These are phyloP conservation scores for Tylopilus sp. DNA, from an alignment of 1,284 basidiomycete species.

Conservation along the genomic window DNA sequence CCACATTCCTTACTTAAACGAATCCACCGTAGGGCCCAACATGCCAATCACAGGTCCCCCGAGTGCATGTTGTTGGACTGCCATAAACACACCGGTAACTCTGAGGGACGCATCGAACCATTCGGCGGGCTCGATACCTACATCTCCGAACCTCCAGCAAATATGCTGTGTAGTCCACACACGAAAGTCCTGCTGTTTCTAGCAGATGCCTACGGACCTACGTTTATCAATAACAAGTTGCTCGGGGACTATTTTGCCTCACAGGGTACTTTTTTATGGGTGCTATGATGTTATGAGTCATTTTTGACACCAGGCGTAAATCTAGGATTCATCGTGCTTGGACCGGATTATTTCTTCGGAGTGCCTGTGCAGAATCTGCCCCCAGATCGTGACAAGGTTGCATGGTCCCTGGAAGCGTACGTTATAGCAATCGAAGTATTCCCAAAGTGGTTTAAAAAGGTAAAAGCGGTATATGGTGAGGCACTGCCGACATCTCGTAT, in stretches of 20 bases:
- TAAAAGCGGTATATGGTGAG: slow-evolving; percentile 23
- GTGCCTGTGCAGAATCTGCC: slow-evolving; percentile 1
- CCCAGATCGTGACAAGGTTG: background rate
- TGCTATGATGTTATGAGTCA: too few relatives aligned
- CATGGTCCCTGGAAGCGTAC: slow-evolving; percentile 4
- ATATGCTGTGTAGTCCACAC: slow-evolving; percentile 3
- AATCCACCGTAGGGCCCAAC: too few relatives aligned
- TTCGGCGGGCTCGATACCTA: slow-evolving; percentile 52
- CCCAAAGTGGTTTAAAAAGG: slow-evolving; percentile 22
- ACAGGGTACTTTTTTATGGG: slow-evolving; percentile 35
- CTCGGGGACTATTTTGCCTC: slow-evolving; percentile 53
- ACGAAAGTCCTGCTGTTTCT: slow-evolving; percentile 50
- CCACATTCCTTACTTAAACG: too few relatives aligned
- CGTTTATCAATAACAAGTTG: slow-evolving; percentile 49
- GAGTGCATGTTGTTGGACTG: slow-evolving; percentile 45
- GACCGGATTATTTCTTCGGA: slow-evolving; percentile 30
- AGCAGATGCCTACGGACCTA: slow-evolving; percentile 48
- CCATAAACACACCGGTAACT: slow-evolving; percentile 49
- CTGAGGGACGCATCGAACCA: slow-evolving; percentile 42
- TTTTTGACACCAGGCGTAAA: background rate
- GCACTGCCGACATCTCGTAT: background rate
- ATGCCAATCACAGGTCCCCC: slow-evolving; percentile 42
- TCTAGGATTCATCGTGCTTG: slow-evolving; percentile 25
- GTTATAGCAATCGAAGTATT: slow-evolving; percentile 13
- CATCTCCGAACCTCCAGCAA: slow-evolving; percentile 41